Conservation (phyloP, 2,329 filamentous ascomycete species). For the Thelonectria olida region DNA sequence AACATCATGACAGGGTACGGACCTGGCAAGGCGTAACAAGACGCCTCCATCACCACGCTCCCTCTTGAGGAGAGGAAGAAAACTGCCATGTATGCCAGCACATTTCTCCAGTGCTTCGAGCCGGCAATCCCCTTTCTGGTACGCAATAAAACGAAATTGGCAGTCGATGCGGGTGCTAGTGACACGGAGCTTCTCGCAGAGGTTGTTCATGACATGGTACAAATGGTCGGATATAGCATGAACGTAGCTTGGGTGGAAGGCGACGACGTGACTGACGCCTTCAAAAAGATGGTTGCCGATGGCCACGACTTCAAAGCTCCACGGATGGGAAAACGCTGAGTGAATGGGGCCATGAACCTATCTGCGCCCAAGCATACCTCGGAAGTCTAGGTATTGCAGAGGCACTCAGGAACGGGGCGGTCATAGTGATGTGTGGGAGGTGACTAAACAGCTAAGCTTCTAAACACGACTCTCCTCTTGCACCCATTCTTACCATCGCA, state of each 20-base stretch:
- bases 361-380: slow-evolving; percentile 58
- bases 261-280: slow-evolving; percentile 48
- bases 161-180: slow-evolving; percentile 49
- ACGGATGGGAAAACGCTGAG: slow-evolving; percentile 25
- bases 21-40: slow-evolving; percentile 34
- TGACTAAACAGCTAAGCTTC: slow-evolving; percentile 35
- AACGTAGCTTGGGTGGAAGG: slow-evolving; percentile 51
- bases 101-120: slow-evolving; percentile 40
- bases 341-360: slow-evolving; percentile 22
- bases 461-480: too few species aligned
- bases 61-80: slow-evolving; percentile 12
- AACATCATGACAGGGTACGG: slow-evolving; percentile 56
- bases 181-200: slow-evolving; percentile 50
- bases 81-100: slow-evolving; percentile 41
- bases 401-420: slow-evolving; percentile 49
- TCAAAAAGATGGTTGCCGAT: slow-evolving; percentile 30
- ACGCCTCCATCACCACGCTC: slow-evolving; percentile 23
- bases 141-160: slow-evolving; percentile 44
- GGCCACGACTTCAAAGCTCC: slow-evolving; percentile 39
- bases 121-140: slow-evolving; percentile 45
- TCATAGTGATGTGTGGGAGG: slow-evolving; percentile 56
- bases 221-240: slow-evolving; percentile 54
- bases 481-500: slow-evolving; percentile 44
- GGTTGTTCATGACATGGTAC: slow-evolving; percentile 65
- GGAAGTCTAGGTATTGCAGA: slow-evolving; percentile 56